Evolutionary conservation across 148 eudicot genomes (phyloP).

Genomic region (Nepenthes gracilis): DNA sequence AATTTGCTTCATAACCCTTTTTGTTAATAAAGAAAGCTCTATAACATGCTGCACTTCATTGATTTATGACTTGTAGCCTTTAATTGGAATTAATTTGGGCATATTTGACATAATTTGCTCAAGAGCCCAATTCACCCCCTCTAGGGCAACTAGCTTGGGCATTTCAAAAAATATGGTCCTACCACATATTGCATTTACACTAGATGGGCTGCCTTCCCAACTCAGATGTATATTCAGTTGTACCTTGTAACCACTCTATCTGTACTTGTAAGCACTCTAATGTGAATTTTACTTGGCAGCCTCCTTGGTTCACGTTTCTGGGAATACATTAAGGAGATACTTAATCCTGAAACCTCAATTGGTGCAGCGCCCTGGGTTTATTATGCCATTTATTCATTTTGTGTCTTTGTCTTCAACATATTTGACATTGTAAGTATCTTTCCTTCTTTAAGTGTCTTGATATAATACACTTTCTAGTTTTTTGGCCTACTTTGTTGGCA

Average conservation of each 20-base stretch:
- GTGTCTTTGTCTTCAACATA: slow-evolving; percentile 79
- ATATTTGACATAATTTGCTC: too few species aligned
- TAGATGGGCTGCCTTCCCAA: not conserved
- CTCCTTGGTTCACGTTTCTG: slow-evolving; percentile 67
- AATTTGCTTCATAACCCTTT: too few species aligned
- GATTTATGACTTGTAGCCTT: too few species aligned
- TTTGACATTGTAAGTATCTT: slow-evolving; percentile 84
- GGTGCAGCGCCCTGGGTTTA: slow-evolving; percentile 96
- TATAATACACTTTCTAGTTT: too few species aligned
- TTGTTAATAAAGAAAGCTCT: too few species aligned
- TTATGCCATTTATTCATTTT: slow-evolving; percentile 86
- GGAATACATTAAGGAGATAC: slow-evolving; percentile 57
- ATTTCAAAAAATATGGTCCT: too few species aligned
- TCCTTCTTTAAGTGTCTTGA: not conserved
- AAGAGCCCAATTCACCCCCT: too few species aligned
- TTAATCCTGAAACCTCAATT: slow-evolving; percentile 70
- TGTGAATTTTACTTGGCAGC: slow-evolving; percentile 36
- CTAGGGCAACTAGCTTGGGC: too few species aligned
- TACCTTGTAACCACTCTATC: not conserved
- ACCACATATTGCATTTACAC: too few species aligned
- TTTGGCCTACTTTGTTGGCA: too few species aligned
- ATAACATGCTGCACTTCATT: too few species aligned
- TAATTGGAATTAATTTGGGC: too few species aligned
- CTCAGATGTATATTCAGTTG: not conserved
- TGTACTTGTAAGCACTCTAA: not conserved